Evolutionary conservation across 768 basidiomycete genomes (phyloP).

Genomic region (Lactarius sanguifluus): DNA sequence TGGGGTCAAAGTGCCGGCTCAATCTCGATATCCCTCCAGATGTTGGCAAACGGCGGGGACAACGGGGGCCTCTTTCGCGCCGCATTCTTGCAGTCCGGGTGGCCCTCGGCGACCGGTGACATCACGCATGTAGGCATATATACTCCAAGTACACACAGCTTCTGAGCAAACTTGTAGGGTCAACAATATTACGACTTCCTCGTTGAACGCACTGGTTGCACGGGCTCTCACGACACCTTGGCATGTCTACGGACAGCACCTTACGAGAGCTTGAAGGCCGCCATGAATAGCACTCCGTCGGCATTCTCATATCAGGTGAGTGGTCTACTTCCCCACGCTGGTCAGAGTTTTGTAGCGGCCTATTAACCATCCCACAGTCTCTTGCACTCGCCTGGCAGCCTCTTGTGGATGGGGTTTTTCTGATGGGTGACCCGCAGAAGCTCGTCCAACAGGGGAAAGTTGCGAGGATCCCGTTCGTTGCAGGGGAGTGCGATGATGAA

Average conservation of each 20-base stretch:
- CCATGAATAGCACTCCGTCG: slow-evolving; percentile 36
- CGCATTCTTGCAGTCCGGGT: slow-evolving; percentile 47
- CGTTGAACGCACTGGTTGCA: slow-evolving; percentile 41
- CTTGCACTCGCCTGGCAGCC: slow-evolving; percentile 40
- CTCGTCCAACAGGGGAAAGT: slow-evolving; percentile 40
- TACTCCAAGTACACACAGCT: neutral
- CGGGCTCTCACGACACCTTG: slow-evolving; percentile 39
- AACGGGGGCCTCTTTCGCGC: slow-evolving; percentile 41
- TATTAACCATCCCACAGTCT: slow-evolving; percentile 19
- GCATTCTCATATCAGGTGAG: slow-evolving; percentile 36
- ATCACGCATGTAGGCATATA: slow-evolving; percentile 38
- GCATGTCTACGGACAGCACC: slow-evolving; percentile 44
- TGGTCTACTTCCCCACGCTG: neutral
- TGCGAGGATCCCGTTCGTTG: slow-evolving; percentile 32
- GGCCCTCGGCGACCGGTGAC: slow-evolving; percentile 36
- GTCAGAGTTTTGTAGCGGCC: neutral
- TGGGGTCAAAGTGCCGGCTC: slow-evolving; percentile 57
- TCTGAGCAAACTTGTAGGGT: slow-evolving; percentile 13
- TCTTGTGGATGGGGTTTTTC: slow-evolving; percentile 42
- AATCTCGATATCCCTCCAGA: slow-evolving; percentile 44
- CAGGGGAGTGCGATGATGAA: slow-evolving; percentile 37
- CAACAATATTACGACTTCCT: slow-evolving; percentile 45
- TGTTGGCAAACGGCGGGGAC: slow-evolving; percentile 42
- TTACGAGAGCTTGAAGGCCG: slow-evolving; percentile 35
- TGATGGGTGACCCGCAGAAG: slow-evolving; percentile 36